Conservation (phyloP, 163 green algal species). For the Scenedesmus sp. region DNA sequence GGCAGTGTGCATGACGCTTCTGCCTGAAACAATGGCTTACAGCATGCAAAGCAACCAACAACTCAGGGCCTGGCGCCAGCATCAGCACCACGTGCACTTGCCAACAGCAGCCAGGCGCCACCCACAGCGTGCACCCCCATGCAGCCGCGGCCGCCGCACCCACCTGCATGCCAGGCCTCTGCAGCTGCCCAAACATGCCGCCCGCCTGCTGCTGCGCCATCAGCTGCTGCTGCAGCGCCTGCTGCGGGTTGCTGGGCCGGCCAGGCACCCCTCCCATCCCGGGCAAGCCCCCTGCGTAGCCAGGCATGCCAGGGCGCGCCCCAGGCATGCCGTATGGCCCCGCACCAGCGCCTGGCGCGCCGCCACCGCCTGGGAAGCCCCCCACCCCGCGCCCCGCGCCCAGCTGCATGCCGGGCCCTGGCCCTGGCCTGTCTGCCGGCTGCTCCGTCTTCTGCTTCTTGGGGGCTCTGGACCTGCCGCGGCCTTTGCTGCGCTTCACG, state of each 20-base stretch:
- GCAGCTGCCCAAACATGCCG: not conserved
- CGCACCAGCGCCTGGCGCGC: not conserved
- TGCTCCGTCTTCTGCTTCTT: slow-evolving; percentile 20
- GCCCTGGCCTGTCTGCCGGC: not conserved
- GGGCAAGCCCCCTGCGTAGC: not conserved
- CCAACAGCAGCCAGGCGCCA: not conserved
- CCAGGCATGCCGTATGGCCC: not conserved
- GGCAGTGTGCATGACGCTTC: not conserved
- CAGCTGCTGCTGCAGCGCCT: slow-evolving; percentile 22
- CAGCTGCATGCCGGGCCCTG: no score
- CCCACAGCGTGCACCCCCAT: not conserved
- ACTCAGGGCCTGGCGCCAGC: not conserved
- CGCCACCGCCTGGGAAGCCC: not conserved
- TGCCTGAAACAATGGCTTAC: not conserved
- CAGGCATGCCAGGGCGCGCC: not conserved
- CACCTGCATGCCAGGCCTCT: not conserved
- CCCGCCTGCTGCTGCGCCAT: slow-evolving; percentile 9
- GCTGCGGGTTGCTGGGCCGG: slow-evolving; percentile 4
- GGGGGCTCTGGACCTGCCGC: not conserved
- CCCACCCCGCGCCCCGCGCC: not conserved
- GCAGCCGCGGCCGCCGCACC: not conserved
- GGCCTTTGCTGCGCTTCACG: slow-evolving; percentile 2
- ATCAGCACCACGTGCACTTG: not conserved
- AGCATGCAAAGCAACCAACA: not conserved
- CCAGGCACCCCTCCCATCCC: not conserved